phyloP scores from a whole-genome alignment of 2,329 filamentous ascomycete genomes.

The Fusarium sp. region DNA sequence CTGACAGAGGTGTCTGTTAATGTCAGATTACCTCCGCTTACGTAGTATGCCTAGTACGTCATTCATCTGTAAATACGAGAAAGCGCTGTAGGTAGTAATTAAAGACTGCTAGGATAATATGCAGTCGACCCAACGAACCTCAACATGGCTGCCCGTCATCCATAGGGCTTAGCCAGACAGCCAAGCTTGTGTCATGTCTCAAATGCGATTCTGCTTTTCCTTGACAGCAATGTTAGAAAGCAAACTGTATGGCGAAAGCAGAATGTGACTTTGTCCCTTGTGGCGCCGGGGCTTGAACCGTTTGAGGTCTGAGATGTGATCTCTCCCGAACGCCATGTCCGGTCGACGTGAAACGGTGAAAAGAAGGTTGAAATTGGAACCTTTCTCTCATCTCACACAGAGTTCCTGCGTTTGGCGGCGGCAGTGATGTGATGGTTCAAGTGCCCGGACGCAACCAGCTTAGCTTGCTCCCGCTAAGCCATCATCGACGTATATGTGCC shows the following conservation, averaged over 20 bases:
- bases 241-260: constrained; percentile 15
- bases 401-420: constrained; percentile 42
- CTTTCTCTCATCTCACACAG: constrained; percentile 37
- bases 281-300: constrained; percentile 39
- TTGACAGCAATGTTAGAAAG: constrained; percentile 6
- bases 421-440: constrained; percentile 37
- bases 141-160: constrained; percentile 8
- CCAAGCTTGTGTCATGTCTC: constrained; percentile 6
- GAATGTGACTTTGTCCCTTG: constrained; percentile 21
- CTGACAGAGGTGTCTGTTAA: neutral
- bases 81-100: neutral
- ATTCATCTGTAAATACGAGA: constrained; percentile 10
- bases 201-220: constrained; percentile 10
- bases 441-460: constrained; percentile 30
- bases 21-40: constrained; percentile 1
- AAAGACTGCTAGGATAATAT: constrained; percentile 11
- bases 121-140: neutral
- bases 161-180: constrained; percentile 18
- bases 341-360: constrained; percentile 37
- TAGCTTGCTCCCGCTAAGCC: constrained; percentile 37
- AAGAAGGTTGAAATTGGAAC: constrained; percentile 27
- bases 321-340: constrained; percentile 33
- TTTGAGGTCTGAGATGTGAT: constrained; percentile 36
- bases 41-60: neutral
- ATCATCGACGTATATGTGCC: constrained; percentile 26